Base-by-base conservation (phyloP, 331 rosid species). In the Rosa hybrid region DNA sequence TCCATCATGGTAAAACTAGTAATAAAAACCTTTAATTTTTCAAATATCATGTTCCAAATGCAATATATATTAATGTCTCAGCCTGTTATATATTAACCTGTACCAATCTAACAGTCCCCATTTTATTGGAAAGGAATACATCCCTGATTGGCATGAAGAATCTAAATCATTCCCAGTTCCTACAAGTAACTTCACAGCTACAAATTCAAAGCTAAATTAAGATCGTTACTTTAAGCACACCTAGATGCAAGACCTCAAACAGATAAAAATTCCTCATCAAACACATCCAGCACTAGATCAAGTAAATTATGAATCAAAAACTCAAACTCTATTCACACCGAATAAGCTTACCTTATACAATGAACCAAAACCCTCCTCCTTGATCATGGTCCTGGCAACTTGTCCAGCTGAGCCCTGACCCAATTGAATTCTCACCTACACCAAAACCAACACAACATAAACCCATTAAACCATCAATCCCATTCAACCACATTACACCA, bases 371-470 rank as follows among this genome's bases (percentile, higher is more conserved):
- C 99, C 99, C 83, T 95, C 98, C 79, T 92, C 88, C 87, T 93
- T 95, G 56, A 93, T 89, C 98, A 95, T 95, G 79, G 4, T 89
- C 54, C 72, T 78, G 69, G 99, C 86, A 63, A 93, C 93, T 60
- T 85, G 86, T 7, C 7, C 90, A 17, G 96, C 99, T 7, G 98
- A 89, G 84, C 99, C 99, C 85, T 93, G 99, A 71, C 99, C 99
- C 85, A 95, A 78, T 86, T 95, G 99, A 93, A 93, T 96, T 84
- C 99, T 91, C 90, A 96, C 99, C 99, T 96, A 76, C 63, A 81
- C 71, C 71, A 80, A 78, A 38, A 68, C 34, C 78, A 54, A 69
- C 64, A 23, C 63, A 69, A 3, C 4, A 42, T 68, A 83, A 23
- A 50, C 75, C 20, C 65, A 68, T 72, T 34, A 6, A 63, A 68